Conservation (phyloP, 345 rosid species). For the Populus deltoides region DNA sequence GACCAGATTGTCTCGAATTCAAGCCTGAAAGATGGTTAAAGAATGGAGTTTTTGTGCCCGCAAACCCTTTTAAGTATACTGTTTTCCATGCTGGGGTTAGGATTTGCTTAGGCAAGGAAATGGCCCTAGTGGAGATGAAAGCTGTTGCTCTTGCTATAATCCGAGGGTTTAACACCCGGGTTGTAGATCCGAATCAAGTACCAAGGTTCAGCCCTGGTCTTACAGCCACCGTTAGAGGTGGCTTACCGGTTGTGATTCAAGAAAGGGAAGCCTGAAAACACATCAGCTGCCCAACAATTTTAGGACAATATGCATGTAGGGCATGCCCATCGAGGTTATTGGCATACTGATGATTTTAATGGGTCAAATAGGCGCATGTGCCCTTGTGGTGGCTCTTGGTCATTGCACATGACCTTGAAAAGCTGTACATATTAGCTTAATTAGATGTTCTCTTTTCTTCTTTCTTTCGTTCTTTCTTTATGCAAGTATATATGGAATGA, state of each 20-base stretch:
- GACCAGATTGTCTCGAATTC: slow-evolving; percentile 42
- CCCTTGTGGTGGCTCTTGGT: neutral
- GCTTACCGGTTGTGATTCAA: slow-evolving; percentile 53
- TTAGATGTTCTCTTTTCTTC: neutral
- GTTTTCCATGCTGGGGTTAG: slow-evolving; percentile 68
- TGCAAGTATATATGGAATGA: neutral
- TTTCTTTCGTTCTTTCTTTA: neutral
- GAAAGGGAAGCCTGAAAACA: slow-evolving; percentile 18
- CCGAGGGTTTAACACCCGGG: slow-evolving; percentile 36
- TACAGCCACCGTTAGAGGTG: slow-evolving; percentile 73
- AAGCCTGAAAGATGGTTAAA: slow-evolving; percentile 58
- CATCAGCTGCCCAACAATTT: neutral
- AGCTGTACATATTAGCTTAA: neutral
- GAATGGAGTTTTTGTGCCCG: slow-evolving; percentile 38
- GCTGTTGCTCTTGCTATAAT: slow-evolving; percentile 43
- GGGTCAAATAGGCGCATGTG: neutral
- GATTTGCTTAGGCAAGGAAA: slow-evolving; percentile 65
- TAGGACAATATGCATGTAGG: neutral
- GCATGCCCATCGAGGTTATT: neutral
- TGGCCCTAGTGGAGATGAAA: slow-evolving; percentile 60
- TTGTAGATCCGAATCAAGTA: slow-evolving; percentile 21
- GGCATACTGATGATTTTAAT: neutral
- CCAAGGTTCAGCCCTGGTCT: slow-evolving; percentile 67
- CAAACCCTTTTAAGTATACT: slow-evolving; percentile 48
- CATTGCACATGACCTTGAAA: neutral